phyloP scores from a whole-genome alignment of 2,329 filamentous ascomycete species.

The Talaromyces sp. region DNA sequence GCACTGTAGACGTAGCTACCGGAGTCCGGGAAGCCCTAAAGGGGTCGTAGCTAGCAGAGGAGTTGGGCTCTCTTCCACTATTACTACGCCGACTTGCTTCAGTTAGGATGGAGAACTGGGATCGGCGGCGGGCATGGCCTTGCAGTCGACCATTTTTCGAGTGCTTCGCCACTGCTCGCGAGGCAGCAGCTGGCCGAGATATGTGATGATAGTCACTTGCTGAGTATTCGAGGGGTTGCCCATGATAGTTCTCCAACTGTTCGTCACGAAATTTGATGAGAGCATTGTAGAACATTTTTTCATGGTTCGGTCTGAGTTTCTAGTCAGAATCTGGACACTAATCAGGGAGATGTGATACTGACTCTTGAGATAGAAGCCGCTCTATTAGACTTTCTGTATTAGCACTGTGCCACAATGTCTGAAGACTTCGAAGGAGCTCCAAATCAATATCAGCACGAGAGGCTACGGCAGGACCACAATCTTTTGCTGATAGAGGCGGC shows the following conservation, averaged over 20 bases:
- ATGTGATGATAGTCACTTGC: constrained; percentile 87
- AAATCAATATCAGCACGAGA: constrained; percentile 66
- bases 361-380: constrained; percentile 63
- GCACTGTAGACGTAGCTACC: constrained; percentile 46
- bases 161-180: constrained; percentile 29
- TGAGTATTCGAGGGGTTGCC: constrained; percentile 73
- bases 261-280: constrained; percentile 76
- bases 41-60: constrained; percentile 68
- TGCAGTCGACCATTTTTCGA: constrained; percentile 26
- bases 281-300: constrained; percentile 88
- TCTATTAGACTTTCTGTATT: constrained; percentile 65
- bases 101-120: constrained; percentile 54
- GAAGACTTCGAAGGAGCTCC: constrained; percentile 77
- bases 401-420: constrained; percentile 86
- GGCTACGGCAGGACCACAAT: constrained; percentile 57
- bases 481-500: constrained; percentile 53
- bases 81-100: constrained; percentile 47
- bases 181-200: constrained; percentile 26
- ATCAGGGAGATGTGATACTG: constrained; percentile 31
- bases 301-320: constrained; percentile 65
- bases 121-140: constrained; percentile 40
- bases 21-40: constrained; percentile 64
- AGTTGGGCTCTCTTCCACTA: constrained; percentile 46
- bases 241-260: constrained; percentile 77
- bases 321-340: background rate